Evolutionary conservation across 257 asterid genomes (phyloP), one percentile per base, ranked within the genome.

Genomic region (Lycium ferocissimum): DNA sequence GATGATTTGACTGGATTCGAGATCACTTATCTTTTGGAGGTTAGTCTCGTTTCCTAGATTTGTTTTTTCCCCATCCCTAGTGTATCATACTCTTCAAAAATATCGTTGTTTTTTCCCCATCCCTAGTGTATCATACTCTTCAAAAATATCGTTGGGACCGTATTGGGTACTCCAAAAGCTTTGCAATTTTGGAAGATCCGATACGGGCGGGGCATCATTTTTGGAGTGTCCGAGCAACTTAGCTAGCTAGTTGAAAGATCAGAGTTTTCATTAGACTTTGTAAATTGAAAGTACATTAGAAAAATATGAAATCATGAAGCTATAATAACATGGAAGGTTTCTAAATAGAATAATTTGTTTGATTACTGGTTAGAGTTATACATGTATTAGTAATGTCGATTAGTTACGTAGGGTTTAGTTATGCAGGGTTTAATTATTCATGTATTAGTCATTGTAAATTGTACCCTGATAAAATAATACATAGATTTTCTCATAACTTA

Each of bases 1-100:
- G 99, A 94, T 71, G 99, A 96, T 90, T 79, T 96, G 91, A 96
- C 99, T 79, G 99, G 99, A 80, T 96, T 94, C 12, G 98, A 96
- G 87, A 92, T 96, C 89, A 92, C 99, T 13, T 94, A 93, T 86
- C 98, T 93, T 80, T 89, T 96, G 86, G 99, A 96, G 98, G 99
- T 96, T 90, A n/a, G 9, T 49, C 82, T 76, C 20, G 80, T 20
- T 73, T 20, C 11, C 61, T 6, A 7, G 9, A 26, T 22, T 12
- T 8, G 13, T 13, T 18, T 76, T 51, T 5, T 35, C 3, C 47
- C 12, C 11, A 73, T 73, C 4, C 14, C 81, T 49, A 51, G 7
- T 7, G 51, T 69, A 15, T 38, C 51, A 15, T 37, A 37, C 49
- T 35, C 49, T 35, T 67, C n/a, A n/a, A n/a, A n/a, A n/a, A n/a